Percentiles rank a stretch among this genome's conserved stretches.
Conservation (phyloP, 306 rosid species). For the Ormosia semicastrata region DNA sequence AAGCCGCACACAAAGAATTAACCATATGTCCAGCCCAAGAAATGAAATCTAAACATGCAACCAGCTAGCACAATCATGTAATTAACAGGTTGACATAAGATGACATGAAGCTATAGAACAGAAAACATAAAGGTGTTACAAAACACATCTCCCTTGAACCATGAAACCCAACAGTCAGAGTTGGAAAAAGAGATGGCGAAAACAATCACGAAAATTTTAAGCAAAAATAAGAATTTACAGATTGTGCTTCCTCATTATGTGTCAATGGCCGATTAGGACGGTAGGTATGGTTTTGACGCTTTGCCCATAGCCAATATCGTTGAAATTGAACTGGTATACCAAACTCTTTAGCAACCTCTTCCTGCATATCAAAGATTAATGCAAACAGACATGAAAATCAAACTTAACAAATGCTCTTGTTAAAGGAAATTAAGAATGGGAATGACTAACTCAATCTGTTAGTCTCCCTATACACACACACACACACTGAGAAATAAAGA, state of each 20-base stretch:
- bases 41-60: background rate
- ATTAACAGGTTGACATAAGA: background rate
- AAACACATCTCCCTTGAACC: background rate
- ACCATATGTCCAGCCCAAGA: background rate
- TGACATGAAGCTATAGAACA: background rate
- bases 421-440: too few species aligned
- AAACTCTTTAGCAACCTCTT: slow-evolving; percentile 78
- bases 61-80: background rate
- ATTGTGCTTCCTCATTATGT: slow-evolving; percentile 60
- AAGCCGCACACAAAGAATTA: background rate
- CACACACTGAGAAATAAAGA: too few species aligned
- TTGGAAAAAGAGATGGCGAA: background rate
- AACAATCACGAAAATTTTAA: background rate
- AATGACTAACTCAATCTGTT: too few species aligned
- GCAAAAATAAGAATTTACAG: slow-evolving; percentile 50
- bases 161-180: background rate
- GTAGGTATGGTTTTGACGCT: slow-evolving; percentile 85
- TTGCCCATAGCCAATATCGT: slow-evolving; percentile 88
- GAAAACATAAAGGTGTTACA: slow-evolving; percentile 2
- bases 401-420: background rate
- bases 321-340: slow-evolving; percentile 77
- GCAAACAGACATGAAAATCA: background rate
- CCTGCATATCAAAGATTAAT: slow-evolving; percentile 48
- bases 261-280: slow-evolving; percentile 83
- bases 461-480: too few species aligned